A percentile compares a stretch with the other conserved stretches of the same genome.
Evolutionary conservation across 2,329 filamentous ascomycete species (phyloP).

Genomic region (Penicillium psychrosexuale): DNA sequence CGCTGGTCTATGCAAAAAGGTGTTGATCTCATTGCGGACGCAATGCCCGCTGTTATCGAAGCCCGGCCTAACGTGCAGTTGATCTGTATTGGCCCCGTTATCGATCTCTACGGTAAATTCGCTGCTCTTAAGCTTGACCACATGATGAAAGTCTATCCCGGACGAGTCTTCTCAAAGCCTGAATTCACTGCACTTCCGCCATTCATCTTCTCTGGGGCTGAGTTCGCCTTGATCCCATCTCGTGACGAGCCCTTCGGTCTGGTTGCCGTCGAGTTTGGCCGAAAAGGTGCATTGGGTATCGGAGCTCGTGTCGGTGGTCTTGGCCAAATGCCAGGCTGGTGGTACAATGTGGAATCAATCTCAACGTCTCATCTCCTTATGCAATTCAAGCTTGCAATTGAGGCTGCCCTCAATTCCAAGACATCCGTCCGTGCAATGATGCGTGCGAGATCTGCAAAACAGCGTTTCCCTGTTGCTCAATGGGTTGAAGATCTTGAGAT

Average conservation of each 20-base stretch:
- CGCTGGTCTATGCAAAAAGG: constrained; percentile 69
- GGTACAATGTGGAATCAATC: constrained; percentile 66
- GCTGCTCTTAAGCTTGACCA: constrained; percentile 62
- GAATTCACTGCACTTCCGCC: constrained; percentile 65
- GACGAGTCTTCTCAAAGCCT: constrained; percentile 63
- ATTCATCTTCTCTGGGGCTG: constrained; percentile 65
- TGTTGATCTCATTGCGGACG: constrained; percentile 65
- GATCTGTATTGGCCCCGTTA: constrained; percentile 63
- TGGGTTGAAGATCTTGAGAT: constrained; percentile 65
- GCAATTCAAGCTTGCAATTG: constrained; percentile 64
- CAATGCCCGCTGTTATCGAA: constrained; percentile 62
- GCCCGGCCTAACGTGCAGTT: constrained; percentile 59
- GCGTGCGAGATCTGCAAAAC: constrained; percentile 62
- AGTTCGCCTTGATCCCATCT: constrained; percentile 66
- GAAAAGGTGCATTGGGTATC: constrained; percentile 65
- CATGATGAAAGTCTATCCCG: constrained; percentile 64
- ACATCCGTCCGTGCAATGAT: constrained; percentile 57
- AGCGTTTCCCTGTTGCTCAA: constrained; percentile 65
- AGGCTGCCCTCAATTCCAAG: constrained; percentile 58
- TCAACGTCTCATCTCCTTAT: constrained; percentile 61
- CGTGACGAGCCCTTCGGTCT: constrained; percentile 68
- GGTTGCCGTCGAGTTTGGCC: constrained; percentile 66
- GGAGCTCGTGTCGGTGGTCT: constrained; percentile 64
- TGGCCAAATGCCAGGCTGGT: constrained; percentile 68
- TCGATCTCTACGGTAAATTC: constrained; percentile 66